Base-by-base conservation (phyloP, 2,329 filamentous ascomycete genomes). In the Escovopsis sp. region DNA sequence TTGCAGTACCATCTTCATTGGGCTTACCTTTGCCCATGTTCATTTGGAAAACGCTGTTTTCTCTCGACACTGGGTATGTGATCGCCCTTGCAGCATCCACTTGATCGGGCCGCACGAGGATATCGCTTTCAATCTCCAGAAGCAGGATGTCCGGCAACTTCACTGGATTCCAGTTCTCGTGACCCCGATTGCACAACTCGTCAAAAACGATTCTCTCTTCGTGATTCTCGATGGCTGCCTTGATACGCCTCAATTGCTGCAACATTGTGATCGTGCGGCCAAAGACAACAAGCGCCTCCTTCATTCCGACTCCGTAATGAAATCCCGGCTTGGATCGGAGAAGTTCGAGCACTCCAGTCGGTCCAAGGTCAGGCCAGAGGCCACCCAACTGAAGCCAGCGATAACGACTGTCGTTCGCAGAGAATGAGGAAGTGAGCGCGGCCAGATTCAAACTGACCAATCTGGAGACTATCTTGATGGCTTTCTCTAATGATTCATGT, bases 61-160 rank as follows among this genome's bases (percentile, higher is more conserved):
- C 48, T 0, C 61, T 59, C 0, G 70, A 73, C 0, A 50, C 43
- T 0, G 79, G 78, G 0, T 58, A 58, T 2, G 79, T 75, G 15
- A 74, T 84, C 0, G 75, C 72, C 2, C 61, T 49, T 0, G 80
- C 78, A 6, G 85, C 77, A 4, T 76, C 65, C 1, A 80, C 64
- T 48, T 85, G 80, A 3, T 72, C 70, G 0, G 66, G 60, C 0
- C 80, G 69, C 41, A 85, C 75, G 26, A 79, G 61, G 3, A 85
- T 56, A 45, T 81, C 68, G 0, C 69, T 65, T 41, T 85, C 80
- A 12, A 85, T 70, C 47, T 85, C 80, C 0, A 85, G 57, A 0
- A 85, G 60, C 0, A 85, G 54, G 73, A 77, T 82, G 50, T 85
- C 79, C 0, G 75, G 65, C 30, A 68, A 55, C 0, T 73, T 57